phyloP scores from a whole-genome alignment of 2,329 filamentous ascomycete genomes.

The Cladosporium velox region DNA sequence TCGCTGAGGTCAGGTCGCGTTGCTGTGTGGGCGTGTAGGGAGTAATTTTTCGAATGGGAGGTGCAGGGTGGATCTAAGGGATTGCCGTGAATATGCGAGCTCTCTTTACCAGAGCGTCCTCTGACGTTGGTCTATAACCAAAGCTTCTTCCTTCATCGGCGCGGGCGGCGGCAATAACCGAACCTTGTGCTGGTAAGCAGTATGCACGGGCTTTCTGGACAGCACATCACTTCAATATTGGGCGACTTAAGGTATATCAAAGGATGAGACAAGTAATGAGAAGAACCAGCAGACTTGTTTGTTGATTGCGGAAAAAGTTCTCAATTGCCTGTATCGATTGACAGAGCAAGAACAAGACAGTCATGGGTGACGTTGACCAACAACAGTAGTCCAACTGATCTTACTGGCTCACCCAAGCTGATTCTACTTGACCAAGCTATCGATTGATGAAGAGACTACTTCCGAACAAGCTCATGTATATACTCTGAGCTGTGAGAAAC shows the following conservation, averaged over 20 bases:
- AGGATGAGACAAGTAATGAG: background rate
- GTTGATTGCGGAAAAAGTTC: background rate
- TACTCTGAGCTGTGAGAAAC: background rate
- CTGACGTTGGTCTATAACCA: conserved; percentile 14
- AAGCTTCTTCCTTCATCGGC: conserved; percentile 13
- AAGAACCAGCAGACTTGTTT: background rate
- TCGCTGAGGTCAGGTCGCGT: background rate
- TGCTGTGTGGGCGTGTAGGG: background rate
- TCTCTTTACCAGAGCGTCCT: conserved; percentile 10
- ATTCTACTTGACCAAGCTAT: background rate
- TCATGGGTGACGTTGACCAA: conserved; percentile 1
- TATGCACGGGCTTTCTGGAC: conserved; percentile 2
- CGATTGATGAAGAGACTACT: background rate
- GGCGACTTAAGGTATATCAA: background rate
- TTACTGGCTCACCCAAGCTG: background rate
- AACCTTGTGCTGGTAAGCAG: conserved; percentile 12
- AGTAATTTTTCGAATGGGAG: background rate
- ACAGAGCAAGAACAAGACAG: background rate
- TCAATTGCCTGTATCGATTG: background rate
- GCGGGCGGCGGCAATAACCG: conserved; percentile 15
- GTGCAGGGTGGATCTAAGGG: conserved; percentile 14
- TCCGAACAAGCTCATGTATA: no score
- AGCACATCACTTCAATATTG: conserved; percentile 8
- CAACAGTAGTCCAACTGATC: background rate
- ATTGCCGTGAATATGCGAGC: conserved; percentile 21